Evolutionary conservation across 2,329 filamentous ascomycete genomes (phyloP).

Genomic region (Phaeosphaeria sp.): DNA sequence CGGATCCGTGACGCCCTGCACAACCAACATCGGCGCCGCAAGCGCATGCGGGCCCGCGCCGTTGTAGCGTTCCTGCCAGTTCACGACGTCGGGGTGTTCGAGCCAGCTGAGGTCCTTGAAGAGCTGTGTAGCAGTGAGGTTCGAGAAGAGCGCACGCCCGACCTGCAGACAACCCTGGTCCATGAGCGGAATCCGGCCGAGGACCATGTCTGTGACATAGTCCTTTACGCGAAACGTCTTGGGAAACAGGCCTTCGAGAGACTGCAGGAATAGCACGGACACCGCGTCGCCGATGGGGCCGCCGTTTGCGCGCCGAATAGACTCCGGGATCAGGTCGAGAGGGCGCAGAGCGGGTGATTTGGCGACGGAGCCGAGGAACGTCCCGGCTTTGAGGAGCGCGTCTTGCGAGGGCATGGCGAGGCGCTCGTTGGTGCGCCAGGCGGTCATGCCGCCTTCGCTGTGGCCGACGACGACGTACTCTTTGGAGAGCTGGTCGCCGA

Average conservation of each 20-base stretch:
- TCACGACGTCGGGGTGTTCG: constrained; percentile 18
- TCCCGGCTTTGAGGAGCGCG: constrained; percentile 23
- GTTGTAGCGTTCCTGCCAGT: constrained; percentile 31
- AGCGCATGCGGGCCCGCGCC: constrained; percentile 26
- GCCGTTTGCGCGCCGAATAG: constrained; percentile 23
- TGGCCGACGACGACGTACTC: constrained; percentile 29
- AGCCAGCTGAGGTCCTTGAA: constrained; percentile 26
- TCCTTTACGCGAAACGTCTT: constrained; percentile 18
- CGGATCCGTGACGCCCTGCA: constrained; percentile 13
- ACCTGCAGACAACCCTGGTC: constrained; percentile 23
- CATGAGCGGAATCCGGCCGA: constrained; percentile 19
- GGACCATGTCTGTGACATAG: constrained; percentile 22
- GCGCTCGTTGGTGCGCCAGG: constrained; percentile 28
- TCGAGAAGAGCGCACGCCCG: constrained; percentile 22
- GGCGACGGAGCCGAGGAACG: constrained; percentile 27
- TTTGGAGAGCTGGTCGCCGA: constrained; percentile 22
- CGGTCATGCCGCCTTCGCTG: constrained; percentile 32
- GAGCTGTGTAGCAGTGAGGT: constrained; percentile 17
- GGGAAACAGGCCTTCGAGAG: constrained; percentile 19
- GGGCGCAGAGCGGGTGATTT: constrained; percentile 29
- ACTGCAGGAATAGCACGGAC: constrained; percentile 27
- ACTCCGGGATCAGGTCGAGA: constrained; percentile 28
- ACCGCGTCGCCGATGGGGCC: constrained; percentile 27
- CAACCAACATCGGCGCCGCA: constrained; percentile 30
- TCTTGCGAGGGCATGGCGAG: constrained; percentile 27